Conservation (phyloP, 208 protist genomes). For the Leishmania lainsoni region DNA sequence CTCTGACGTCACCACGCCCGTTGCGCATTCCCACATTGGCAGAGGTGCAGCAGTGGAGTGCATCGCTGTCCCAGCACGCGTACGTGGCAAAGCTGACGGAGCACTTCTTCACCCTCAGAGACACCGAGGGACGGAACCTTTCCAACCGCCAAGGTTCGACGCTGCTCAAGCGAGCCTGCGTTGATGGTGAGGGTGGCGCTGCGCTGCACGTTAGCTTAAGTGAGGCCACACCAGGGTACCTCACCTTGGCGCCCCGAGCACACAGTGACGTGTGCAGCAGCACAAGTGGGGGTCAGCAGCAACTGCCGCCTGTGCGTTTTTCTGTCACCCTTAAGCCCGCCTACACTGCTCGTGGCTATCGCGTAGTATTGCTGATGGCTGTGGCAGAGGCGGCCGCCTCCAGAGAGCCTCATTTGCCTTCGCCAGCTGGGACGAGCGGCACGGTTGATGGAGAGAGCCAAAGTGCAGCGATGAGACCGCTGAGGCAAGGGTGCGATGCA, state of each 20-base stretch:
- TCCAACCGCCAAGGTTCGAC: conserved; percentile 17
- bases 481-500: neutral
- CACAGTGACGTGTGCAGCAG: too few relatives aligned
- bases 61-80: conserved; percentile 40
- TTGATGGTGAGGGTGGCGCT: neutral
- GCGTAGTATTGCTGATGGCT: conserved; percentile 27
- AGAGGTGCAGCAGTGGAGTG: conserved; percentile 51
- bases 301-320: neutral
- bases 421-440: neutral
- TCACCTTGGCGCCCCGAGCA: neutral
- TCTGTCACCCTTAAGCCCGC: conserved; percentile 24
- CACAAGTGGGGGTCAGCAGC: neutral
- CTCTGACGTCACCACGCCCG: neutral
- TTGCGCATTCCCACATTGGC: conserved; percentile 23
- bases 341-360: conserved; percentile 33
- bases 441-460: neutral
- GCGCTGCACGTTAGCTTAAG: neutral
- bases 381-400: neutral
- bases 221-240: neutral
- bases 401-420: neutral
- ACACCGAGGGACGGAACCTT: conserved; percentile 11
- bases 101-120: conserved; percentile 27
- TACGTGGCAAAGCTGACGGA: conserved; percentile 38
- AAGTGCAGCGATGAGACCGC: neutral
- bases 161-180: conserved; percentile 15